Percentiles rank a stretch among this genome's conserved stretches.
Evolutionary conservation across 2,329 filamentous ascomycete genomes (phyloP).

Genomic region (Ophiostoma australiae): DNA sequence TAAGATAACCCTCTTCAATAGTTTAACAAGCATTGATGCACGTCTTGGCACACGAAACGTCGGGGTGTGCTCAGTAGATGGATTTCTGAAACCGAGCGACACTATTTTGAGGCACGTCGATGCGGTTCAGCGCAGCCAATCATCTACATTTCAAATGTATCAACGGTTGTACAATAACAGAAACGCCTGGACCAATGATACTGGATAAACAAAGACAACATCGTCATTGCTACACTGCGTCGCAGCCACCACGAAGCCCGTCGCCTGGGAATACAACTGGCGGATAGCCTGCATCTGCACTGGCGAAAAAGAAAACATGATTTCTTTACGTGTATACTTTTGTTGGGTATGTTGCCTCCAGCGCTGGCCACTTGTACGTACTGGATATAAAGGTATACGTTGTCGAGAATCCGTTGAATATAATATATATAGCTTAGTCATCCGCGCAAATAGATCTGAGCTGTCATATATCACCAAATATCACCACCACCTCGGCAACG

Average conservation of each 20-base stretch:
- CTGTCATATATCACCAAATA: neutral
- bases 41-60: conserved; percentile 8
- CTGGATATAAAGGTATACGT: neutral
- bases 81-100: neutral
- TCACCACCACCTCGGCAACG: neutral
- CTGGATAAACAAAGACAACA: neutral
- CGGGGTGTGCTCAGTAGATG: neutral
- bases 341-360: neutral
- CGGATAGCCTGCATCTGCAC: neutral
- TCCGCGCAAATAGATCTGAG: neutral
- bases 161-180: neutral
- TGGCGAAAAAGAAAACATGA: neutral
- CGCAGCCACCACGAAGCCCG: neutral
- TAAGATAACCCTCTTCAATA: neutral
- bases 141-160: neutral
- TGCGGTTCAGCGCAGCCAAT: neutral
- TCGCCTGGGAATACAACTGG: neutral
- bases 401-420: neutral
- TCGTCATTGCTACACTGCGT: neutral
- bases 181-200: neutral
- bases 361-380: neutral
- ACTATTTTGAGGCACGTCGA: conserved; percentile 1
- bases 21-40: neutral
- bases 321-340: neutral
- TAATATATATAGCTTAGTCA: neutral